phyloP scores from a whole-genome alignment of 2,329 filamentous ascomycete species.

The Aspergillus calidoustus region DNA sequence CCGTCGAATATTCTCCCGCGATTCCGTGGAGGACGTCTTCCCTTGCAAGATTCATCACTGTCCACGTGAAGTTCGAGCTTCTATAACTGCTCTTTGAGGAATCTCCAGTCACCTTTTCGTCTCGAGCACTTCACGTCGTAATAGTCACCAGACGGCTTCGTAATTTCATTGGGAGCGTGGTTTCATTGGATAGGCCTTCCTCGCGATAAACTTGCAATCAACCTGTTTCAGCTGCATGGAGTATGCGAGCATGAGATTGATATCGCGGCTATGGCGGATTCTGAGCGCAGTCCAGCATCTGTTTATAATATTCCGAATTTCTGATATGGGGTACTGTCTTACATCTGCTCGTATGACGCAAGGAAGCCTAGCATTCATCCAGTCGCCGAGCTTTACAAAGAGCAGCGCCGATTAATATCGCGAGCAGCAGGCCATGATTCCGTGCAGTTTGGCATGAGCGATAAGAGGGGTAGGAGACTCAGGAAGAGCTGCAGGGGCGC shows the following conservation, averaged over 20 bases:
- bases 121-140: too few species aligned
- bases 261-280: constrained; percentile 27
- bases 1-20: constrained; percentile 23
- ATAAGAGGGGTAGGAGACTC: constrained; percentile 2
- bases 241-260: constrained; percentile 12
- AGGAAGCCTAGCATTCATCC: constrained; percentile 1
- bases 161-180: not conserved
- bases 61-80: constrained; percentile 2
- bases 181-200: not conserved
- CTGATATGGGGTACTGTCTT: constrained; percentile 6
- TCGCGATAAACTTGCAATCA: not conserved
- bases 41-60: constrained; percentile 21
- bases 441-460: not conserved
- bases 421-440: not conserved
- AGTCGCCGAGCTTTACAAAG: not conserved
- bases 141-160: not conserved
- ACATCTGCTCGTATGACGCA: constrained; percentile 21
- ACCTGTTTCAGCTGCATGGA: not conserved
- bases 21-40: constrained; percentile 20
- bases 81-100: not conserved
- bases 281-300: not conserved
- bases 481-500: not conserved
- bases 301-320: not conserved
- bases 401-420: not conserved
- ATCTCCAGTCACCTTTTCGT: not conserved